Base-by-base conservation (phyloP, 768 basidiomycete species). In the Boletus pseudo-olivaceus region DNA sequence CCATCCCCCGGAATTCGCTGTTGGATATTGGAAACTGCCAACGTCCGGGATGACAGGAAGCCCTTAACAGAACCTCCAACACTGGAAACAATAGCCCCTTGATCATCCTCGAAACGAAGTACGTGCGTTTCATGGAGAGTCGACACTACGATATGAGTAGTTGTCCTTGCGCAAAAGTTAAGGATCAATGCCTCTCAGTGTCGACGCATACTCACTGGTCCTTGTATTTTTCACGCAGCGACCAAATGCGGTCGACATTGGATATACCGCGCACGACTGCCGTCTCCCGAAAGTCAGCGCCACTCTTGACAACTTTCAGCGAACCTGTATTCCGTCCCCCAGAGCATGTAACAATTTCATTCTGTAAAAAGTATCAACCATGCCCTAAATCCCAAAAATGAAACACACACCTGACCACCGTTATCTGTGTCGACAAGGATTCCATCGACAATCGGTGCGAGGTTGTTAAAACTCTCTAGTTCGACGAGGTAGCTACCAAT, bases 361-460 rank as follows among this genome's bases (percentile, higher is more conserved):
- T 77, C 88, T 93, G 58, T 23, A 4, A 47, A 30, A 43, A 14
- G 38, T 17, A 20, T 60, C 5, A 53, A 29, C 17, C 20, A 32
- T 27, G 26, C 1, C 20, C 32, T 4, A 10, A 26, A 49, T 29
- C 15, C 38, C 17, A 7, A 35, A 44, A 11, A 33, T 44, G 27
- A 38, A 2, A 23, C 8, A 62, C 77, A 32, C 56, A 88, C 87
- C 76, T 90, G 85, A 14, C 85, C 84, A 61, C 80, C 85, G 2
- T 78, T 78, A 51, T 92, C 90, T 3, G 74, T 71, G 67, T 93
- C 90, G 6, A 84, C 85, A 20, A 92, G 66, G n/a, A 82, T 75
- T 12, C 88, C 89, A 65, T 97, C 94, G 54, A 84, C 64, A 41
- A 95, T 89, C 0, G 93, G 94, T 0, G 87, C 90, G 57, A 96